Conservation (phyloP, 805 yeast genomes). For the Schwanniomyces vanrijiae region DNA sequence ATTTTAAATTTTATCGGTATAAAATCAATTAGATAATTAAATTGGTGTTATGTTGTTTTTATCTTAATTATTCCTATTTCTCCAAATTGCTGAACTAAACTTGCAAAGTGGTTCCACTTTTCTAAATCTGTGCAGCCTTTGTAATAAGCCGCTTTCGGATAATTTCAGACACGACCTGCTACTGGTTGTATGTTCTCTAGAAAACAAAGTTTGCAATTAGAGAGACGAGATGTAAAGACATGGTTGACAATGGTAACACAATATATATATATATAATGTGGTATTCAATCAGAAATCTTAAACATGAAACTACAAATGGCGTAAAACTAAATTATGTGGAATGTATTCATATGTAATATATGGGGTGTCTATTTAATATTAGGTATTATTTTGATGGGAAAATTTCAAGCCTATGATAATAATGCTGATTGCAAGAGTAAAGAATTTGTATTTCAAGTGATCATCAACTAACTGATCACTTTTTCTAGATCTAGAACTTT, state of each 20-base stretch:
- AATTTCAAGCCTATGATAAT: constrained; percentile 39
- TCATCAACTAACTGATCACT: constrained; percentile 36
- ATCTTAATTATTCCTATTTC: not conserved
- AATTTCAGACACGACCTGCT: not conserved
- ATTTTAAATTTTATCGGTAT: constrained; percentile 11
- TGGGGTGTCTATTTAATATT: constrained; percentile 4
- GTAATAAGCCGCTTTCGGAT: not conserved
- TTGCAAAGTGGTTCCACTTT: not conserved
- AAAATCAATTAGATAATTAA: too few species aligned
- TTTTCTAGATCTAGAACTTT: constrained; percentile 8
- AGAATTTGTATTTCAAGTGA: constrained; percentile 39
- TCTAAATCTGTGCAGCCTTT: not conserved
- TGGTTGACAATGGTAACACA: not conserved
- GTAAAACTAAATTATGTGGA: too few species aligned
- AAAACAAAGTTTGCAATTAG: not conserved
- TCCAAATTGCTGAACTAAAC: not conserved
- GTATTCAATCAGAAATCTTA: too few species aligned
- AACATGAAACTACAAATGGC: too few species aligned
- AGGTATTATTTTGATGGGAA: constrained; percentile 18
- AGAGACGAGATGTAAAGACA: not conserved
- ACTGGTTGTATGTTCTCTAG: not conserved
- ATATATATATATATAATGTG: too few species aligned
- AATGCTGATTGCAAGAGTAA: constrained; percentile 43
- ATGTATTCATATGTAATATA: constrained; percentile 1
- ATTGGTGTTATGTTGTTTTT: too few species aligned